These are phyloP conservation scores for Malus hybrid DNA, from an alignment of 331 rosid species.

Conservation along the genomic window DNA sequence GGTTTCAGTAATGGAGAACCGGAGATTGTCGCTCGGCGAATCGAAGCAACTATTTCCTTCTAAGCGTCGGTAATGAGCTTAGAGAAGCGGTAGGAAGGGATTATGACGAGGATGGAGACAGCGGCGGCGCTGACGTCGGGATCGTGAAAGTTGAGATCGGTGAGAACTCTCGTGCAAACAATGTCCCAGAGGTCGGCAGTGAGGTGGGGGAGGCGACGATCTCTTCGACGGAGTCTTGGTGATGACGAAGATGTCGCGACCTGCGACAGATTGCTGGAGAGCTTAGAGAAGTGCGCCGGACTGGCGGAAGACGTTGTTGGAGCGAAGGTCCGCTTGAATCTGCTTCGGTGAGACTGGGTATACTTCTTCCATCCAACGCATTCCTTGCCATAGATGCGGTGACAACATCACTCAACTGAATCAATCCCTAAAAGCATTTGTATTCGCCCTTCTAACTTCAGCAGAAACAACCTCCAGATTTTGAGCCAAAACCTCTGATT, in stretches of 20 bases:
- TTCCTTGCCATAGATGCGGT: slow-evolving; percentile 71
- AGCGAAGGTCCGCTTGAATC: slow-evolving; percentile 98
- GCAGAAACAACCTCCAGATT: no score
- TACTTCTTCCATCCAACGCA: slow-evolving; percentile 76
- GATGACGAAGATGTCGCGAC: slow-evolving; percentile 80
- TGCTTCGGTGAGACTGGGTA: slow-evolving; percentile 43
- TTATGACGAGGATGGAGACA: slow-evolving; percentile 81
- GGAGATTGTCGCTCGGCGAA: no score
- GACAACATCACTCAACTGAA: slow-evolving; percentile 66
- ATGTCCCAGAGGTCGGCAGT: slow-evolving; percentile 93
- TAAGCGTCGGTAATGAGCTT: no score
- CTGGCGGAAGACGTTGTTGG: slow-evolving; percentile 93
- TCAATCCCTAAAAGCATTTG: slow-evolving; percentile 42
- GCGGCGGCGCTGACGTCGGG: slow-evolving; percentile 97
- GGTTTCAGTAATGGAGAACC: no score
- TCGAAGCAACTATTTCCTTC: no score
- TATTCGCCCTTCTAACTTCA: no score
- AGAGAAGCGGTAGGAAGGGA: no score
- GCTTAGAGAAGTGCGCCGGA: slow-evolving; percentile 89
- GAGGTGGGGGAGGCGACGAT: slow-evolving; percentile 87
- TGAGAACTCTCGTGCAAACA: slow-evolving; percentile 70
- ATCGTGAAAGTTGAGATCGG: slow-evolving; percentile 83
- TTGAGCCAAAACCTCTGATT: no score
- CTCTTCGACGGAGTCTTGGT: slow-evolving; percentile 89
- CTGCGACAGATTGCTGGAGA: slow-evolving; percentile 95